Percentiles rank a stretch among this genome's conserved stretches.
Evolutionary conservation across 805 yeast species (phyloP).

Genomic region (Wickerhamiella cacticola): DNA sequence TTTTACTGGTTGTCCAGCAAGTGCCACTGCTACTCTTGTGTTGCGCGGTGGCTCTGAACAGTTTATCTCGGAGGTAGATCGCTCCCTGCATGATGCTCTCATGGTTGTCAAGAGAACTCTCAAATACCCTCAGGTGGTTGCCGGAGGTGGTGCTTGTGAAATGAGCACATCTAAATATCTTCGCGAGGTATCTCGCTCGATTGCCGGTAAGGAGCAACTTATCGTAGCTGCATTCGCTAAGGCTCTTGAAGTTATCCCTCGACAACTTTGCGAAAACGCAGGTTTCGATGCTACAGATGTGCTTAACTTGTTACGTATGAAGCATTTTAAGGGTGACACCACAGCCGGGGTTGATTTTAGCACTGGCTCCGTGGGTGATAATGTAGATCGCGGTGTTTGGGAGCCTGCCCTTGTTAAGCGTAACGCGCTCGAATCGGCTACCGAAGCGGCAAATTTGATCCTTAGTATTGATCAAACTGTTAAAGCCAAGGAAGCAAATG

Average conservation of each 20-base stretch:
- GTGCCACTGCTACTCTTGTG: conserved; percentile 85
- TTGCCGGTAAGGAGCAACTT: conserved; percentile 93
- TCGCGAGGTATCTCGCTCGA: conserved; percentile 73
- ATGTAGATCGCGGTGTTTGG: conserved; percentile 83
- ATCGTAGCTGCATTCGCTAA: conserved; percentile 86
- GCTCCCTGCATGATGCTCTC: conserved; percentile 95
- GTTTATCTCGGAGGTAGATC: conserved; percentile 93
- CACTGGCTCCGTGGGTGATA: conserved; percentile 67
- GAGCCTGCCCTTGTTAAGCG: conserved; percentile 92
- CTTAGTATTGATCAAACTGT: conserved; percentile 91
- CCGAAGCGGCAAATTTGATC: conserved; percentile 90
- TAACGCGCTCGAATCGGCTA: conserved; percentile 89
- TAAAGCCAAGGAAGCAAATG: conserved; percentile 17
- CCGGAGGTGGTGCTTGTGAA: conserved; percentile 99
- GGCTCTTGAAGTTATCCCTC: conserved; percentile 90
- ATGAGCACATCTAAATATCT: conserved; percentile 88
- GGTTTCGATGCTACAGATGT: conserved; percentile 97
- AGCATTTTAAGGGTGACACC: conserved; percentile 83
- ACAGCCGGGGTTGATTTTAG: conserved; percentile 93
- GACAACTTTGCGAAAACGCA: conserved; percentile 97
- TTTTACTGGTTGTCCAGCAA: conserved; percentile 83
- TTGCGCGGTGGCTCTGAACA: conserved; percentile 98
- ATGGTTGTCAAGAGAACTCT: conserved; percentile 96
- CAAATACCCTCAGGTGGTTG: conserved; percentile 75
- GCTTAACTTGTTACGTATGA: conserved; percentile 78